Base-by-base conservation (phyloP, 192 early-diverging fungal genomes). In the Podila epicladia region DNA sequence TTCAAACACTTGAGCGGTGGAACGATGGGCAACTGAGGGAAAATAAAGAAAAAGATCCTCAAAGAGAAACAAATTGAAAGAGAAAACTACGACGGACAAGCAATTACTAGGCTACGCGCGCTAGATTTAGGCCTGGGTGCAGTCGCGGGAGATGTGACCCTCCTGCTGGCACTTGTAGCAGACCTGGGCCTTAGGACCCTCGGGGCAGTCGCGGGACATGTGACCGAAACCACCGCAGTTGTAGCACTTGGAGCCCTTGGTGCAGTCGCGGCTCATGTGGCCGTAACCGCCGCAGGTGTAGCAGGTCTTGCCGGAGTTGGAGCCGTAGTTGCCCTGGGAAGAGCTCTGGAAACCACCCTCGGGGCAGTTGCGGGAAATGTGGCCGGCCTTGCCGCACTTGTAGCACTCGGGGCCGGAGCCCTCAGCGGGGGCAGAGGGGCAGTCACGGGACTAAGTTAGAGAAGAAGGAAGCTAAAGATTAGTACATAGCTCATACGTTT, bases 101-200 rank as follows among this genome's bases (percentile, higher is more conserved):
- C 9, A 37, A 53, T 22, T n/a, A 17, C 50, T 4, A 20, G 50
- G n/a, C n/a, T 22, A 53, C 24, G 22, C 20, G n/a, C n/a, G 20
- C 24, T 55, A 26, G 17, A 26, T 55, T 55, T 55, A 55, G 38
- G 57, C 74, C 66, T 82, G 67, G 35, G 68, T 59, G 60, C 83
- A 84, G 72, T 82, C 71, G 31, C 83, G 83, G 45, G 83, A 84
- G 68, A 88, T 86, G 70, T 89, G 87, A 64, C 87, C 87, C 67
- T 71, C 70, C 61, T 86, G 76, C 72, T 84, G 79, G 71, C 87
- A 88, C 79, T 86, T 88, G 84, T 86, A 88, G 79, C 87, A 88
- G 37, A 72, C 68, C 84, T 86, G 86, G 77, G 85, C 87, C 73
- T 82, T 84, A 53, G 78, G 83, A 62, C 84, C 84, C 62, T 83